Conservation (phyloP, 352 stramenopile species). For the Sclerospora graminicola region DNA sequence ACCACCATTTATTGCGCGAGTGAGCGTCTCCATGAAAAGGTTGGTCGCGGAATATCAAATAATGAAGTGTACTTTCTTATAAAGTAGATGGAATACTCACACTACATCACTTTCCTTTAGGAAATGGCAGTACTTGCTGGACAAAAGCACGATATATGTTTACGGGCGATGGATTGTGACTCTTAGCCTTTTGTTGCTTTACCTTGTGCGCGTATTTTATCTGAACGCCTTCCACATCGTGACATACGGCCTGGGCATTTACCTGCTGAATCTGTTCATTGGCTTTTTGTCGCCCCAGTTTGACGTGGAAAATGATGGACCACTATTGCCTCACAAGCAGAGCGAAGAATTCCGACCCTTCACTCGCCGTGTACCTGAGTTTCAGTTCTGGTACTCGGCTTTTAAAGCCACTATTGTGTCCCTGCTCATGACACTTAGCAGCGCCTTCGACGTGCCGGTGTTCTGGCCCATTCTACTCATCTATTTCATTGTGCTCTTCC, state of each 20-base stretch:
- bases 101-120: slow-evolving; percentile 25
- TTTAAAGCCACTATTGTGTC: slow-evolving; percentile 85
- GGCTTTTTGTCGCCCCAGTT: slow-evolving; percentile 97
- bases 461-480: slow-evolving; percentile 99
- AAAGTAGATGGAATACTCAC: neutral
- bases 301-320: slow-evolving; percentile 81
- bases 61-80: neutral
- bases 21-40: slow-evolving; percentile 73
- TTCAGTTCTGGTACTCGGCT: slow-evolving; percentile 98
- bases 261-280: slow-evolving; percentile 99
- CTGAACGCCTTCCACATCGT: slow-evolving; percentile 97
- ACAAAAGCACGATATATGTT: slow-evolving; percentile 96
- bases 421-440: slow-evolving; percentile 97
- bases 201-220: slow-evolving; percentile 89
- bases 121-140: slow-evolving; percentile 95
- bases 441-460: slow-evolving; percentile 96
- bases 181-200: slow-evolving; percentile 76
- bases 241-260: slow-evolving; percentile 98
- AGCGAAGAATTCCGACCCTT: slow-evolving; percentile 91
- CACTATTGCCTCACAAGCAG: slow-evolving; percentile 84
- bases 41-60: slow-evolving; percentile 7
- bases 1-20: slow-evolving; percentile 66
- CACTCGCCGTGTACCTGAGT: slow-evolving; percentile 91
- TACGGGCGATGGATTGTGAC: slow-evolving; percentile 89
- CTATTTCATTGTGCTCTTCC: slow-evolving; percentile 98